Evolutionary conservation across 805 yeast genomes (phyloP).

Genomic region (Kodamaea nitidulidarum): DNA sequence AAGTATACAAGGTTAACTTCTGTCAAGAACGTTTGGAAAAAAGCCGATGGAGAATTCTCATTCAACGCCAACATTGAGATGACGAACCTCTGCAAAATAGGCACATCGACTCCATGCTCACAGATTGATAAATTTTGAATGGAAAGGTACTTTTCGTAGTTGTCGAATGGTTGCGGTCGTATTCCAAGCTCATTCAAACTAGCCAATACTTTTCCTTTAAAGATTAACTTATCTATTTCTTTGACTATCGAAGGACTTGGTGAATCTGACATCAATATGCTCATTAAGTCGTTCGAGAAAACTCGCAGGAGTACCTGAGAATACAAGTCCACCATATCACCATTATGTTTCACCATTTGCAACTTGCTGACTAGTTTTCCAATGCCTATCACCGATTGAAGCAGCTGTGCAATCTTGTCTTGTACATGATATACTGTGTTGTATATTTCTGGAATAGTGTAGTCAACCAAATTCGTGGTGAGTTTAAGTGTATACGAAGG

Average conservation of each 20-base stretch:
- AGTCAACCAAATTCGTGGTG: conserved; percentile 23
- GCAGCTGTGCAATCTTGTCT: conserved; percentile 9
- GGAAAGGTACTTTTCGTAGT: conserved; percentile 20
- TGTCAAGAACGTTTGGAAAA: background rate
- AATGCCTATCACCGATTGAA: conserved; percentile 27
- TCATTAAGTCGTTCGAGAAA: conserved; percentile 15
- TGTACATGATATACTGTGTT: conserved; percentile 14
- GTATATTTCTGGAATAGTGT: conserved; percentile 33
- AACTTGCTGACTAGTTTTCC: conserved; percentile 27
- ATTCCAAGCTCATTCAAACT: conserved; percentile 21
- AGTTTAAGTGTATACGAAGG: conserved; percentile 11
- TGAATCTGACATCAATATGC: conserved; percentile 6
- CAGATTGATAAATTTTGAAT: conserved; percentile 16
- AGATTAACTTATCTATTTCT: conserved; percentile 37
- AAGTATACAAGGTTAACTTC: background rate
- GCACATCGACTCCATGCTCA: conserved; percentile 7
- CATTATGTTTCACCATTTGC: conserved; percentile 1
- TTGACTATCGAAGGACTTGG: conserved; percentile 14
- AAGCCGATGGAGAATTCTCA: conserved; percentile 7
- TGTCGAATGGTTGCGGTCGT: conserved; percentile 13
- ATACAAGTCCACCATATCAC: conserved; percentile 10
- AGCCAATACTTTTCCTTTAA: conserved; percentile 28
- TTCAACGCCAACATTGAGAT: conserved; percentile 22
- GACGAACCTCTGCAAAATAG: conserved; percentile 15
- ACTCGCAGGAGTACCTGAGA: conserved; percentile 13